Conservation (phyloP, 768 basidiomycete genomes). For the Rhizopogon vulgaris region DNA sequence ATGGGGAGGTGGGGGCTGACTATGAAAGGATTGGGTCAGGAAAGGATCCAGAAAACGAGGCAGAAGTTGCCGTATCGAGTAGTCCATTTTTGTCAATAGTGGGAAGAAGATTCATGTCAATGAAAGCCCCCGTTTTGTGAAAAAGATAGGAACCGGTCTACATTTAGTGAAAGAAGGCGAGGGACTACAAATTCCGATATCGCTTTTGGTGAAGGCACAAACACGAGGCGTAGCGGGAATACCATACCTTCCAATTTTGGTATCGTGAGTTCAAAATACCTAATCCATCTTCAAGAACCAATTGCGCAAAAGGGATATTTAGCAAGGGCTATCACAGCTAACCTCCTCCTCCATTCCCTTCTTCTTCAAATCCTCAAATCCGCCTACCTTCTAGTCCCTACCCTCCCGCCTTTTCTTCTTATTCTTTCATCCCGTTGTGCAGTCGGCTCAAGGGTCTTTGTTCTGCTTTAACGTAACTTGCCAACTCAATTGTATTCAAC, state of each 20-base stretch:
- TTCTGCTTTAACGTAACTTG: slow-evolving; percentile 27
- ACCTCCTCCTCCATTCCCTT: slow-evolving; percentile 14
- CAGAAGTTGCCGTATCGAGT: slow-evolving; percentile 1
- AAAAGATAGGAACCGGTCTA: slow-evolving; percentile 7
- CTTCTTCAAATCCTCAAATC: slow-evolving; percentile 17
- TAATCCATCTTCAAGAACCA: slow-evolving; percentile 6
- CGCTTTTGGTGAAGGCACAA: slow-evolving; percentile 7
- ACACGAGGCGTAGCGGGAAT: slow-evolving; percentile 26
- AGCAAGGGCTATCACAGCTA: slow-evolving; percentile 22
- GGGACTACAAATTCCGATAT: slow-evolving; percentile 26
- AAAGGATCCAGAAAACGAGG: slow-evolving; percentile 8
- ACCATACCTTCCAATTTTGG: slow-evolving; percentile 13
- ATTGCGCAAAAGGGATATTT: slow-evolving; percentile 22
- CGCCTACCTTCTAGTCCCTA: slow-evolving; percentile 30
- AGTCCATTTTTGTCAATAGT: slow-evolving; percentile 4
- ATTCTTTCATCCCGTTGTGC: slow-evolving; percentile 29
- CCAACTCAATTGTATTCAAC: slow-evolving; percentile 1
- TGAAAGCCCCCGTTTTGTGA: slow-evolving; percentile 16
- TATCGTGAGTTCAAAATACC: neutral
- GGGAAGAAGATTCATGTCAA: slow-evolving; percentile 20
- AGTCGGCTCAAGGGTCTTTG: slow-evolving; percentile 23
- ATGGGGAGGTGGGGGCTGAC: slow-evolving; percentile 3
- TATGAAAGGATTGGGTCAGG: slow-evolving; percentile 8
- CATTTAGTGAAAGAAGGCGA: slow-evolving; percentile 10
- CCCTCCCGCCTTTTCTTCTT: slow-evolving; percentile 34